Evolutionary conservation across 2,329 filamentous ascomycete species (phyloP).

Genomic region (Chalara sp.): DNA sequence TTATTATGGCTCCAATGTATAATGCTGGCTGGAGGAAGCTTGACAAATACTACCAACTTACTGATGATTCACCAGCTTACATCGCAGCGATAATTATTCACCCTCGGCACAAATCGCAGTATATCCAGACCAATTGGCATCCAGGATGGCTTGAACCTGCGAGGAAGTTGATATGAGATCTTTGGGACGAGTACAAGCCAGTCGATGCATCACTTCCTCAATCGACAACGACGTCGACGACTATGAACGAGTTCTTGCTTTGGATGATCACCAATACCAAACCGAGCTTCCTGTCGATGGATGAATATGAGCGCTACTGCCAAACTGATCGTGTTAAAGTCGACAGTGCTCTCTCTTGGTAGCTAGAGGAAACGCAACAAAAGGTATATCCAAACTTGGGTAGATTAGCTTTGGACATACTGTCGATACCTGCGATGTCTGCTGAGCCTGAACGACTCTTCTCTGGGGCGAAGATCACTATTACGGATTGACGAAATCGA

Average conservation of each 20-base stretch:
- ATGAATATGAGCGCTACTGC: no score
- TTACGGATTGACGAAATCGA: background rate
- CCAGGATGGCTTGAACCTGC: background rate
- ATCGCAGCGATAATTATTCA: background rate
- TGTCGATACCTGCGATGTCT: background rate
- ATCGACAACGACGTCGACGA: no score
- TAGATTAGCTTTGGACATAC: background rate
- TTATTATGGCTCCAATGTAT: no score
- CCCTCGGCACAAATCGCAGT: background rate
- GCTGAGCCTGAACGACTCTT: background rate
- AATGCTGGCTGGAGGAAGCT: no score
- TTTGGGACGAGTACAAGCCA: background rate
- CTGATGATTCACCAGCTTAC: background rate
- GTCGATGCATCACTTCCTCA: background rate
- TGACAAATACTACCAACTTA: background rate
- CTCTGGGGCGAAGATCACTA: background rate
- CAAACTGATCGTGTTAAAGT: background rate
- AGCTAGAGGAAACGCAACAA: background rate
- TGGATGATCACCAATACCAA: background rate
- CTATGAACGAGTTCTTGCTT: background rate
- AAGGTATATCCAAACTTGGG: background rate
- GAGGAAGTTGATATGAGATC: background rate
- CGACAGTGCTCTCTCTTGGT: background rate
- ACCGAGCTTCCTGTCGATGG: background rate
- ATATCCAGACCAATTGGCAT: background rate